These are phyloP conservation scores for Trichoderma oligosporum DNA, from an alignment of 2,329 filamentous ascomycete genomes.

Conservation along the genomic window DNA sequence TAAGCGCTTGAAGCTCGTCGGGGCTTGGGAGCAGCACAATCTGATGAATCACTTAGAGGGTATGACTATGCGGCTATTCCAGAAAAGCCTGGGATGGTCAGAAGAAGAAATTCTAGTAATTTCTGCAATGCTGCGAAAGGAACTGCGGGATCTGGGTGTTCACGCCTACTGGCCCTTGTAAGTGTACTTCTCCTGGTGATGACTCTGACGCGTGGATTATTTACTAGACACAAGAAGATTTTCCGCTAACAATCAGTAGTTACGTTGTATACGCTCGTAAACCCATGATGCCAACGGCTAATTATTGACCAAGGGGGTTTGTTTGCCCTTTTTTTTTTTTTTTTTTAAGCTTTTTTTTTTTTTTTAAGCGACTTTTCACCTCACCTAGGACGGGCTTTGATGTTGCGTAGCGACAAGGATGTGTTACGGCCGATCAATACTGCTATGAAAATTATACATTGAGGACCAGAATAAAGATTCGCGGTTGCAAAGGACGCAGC, in stretches of 20 bases:
- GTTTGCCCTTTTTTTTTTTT: constrained; percentile 3
- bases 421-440: too few relatives aligned
- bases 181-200: constrained; percentile 22
- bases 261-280: constrained; percentile 23
- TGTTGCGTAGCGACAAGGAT: too few relatives aligned
- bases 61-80: constrained; percentile 33
- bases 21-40: constrained; percentile 29
- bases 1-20: constrained; percentile 47
- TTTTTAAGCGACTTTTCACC: too few relatives aligned
- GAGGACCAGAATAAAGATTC: too few relatives aligned
- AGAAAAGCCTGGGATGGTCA: constrained; percentile 31
- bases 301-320: neutral
- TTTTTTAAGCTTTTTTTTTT: too few relatives aligned
- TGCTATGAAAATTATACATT: too few relatives aligned
- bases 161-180: constrained; percentile 35
- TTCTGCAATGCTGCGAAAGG: constrained; percentile 29
- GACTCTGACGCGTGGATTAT: neutral
- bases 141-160: constrained; percentile 28
- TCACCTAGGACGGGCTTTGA: too few relatives aligned
- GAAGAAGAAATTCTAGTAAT: constrained; percentile 29
- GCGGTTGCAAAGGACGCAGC: neutral
- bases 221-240: neutral
- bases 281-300: constrained; percentile 13
- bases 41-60: constrained; percentile 28
- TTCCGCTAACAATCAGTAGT: constrained; percentile 18